These are phyloP conservation scores for Puccinia triticina DNA, from an alignment of 1,284 basidiomycete species.

Conservation along the genomic window DNA sequence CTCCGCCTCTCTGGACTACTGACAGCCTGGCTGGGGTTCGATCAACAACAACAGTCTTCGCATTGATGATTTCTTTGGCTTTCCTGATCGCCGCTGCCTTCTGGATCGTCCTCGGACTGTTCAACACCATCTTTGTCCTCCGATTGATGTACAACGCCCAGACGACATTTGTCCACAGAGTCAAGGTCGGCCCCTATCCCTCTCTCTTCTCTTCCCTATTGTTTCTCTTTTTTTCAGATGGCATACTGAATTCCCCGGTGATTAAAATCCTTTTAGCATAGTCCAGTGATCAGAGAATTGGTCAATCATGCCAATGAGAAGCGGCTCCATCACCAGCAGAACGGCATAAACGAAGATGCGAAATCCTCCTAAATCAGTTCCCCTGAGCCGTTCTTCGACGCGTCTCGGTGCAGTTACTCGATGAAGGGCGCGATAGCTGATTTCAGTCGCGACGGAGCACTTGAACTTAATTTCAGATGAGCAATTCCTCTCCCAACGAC, in stretches of 20 bases:
- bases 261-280: background rate
- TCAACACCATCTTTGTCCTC: conserved; percentile 30
- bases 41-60: conserved; percentile 17
- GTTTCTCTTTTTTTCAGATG: too few species aligned
- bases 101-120: conserved; percentile 41
- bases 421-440: too few species aligned
- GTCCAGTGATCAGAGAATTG: conserved; percentile 20
- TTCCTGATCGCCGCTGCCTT: conserved; percentile 34
- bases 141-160: conserved; percentile 39
- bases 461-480: too few species aligned
- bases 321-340: background rate
- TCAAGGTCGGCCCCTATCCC: conserved; percentile 6
- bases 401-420: too few species aligned
- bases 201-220: too few species aligned
- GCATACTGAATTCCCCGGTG: background rate
- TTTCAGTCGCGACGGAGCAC: too few species aligned
- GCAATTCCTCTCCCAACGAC: too few species aligned
- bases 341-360: too few species aligned
- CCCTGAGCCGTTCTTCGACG: too few species aligned
- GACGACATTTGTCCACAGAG: conserved; percentile 16
- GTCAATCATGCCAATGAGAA: conserved; percentile 23
- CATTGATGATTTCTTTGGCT: conserved; percentile 29
- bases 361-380: too few species aligned
- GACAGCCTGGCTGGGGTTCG: background rate
- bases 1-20: background rate